These are phyloP conservation scores for Curvularia spicifera DNA, from an alignment of 2,329 filamentous ascomycete genomes.

Conservation along the genomic window DNA sequence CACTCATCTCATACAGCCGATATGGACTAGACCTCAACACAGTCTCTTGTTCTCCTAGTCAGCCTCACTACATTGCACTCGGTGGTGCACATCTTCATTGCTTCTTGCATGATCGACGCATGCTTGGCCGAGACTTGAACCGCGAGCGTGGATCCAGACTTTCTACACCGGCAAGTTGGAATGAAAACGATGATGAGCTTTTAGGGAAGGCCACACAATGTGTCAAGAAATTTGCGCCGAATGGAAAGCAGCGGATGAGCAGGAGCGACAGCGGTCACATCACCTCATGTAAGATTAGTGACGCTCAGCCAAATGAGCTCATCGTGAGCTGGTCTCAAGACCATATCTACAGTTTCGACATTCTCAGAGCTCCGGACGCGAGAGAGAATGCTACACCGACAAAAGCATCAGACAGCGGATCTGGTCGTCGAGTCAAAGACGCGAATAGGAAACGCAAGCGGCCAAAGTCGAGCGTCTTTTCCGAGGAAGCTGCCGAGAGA, in stretches of 20 bases:
- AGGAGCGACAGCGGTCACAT: constrained; percentile 67
- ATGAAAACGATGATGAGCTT: constrained; percentile 58
- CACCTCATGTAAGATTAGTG: constrained; percentile 73
- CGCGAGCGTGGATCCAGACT: constrained; percentile 60
- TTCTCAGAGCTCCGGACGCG: constrained; percentile 64
- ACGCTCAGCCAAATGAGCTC: constrained; percentile 71
- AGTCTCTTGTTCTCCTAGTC: constrained; percentile 70
- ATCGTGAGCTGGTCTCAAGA: constrained; percentile 73
- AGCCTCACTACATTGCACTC: constrained; percentile 73
- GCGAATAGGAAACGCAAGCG: constrained; percentile 64
- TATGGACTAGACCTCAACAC: constrained; percentile 70
- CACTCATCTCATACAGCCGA: constrained; percentile 70
- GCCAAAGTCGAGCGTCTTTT: constrained; percentile 48
- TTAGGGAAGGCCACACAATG: constrained; percentile 68
- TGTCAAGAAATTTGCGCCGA: constrained; percentile 69
- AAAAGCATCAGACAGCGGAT: constrained; percentile 23
- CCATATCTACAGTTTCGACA: constrained; percentile 70
- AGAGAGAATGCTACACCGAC: constrained; percentile 47
- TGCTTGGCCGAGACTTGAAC: constrained; percentile 66
- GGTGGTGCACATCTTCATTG: constrained; percentile 73
- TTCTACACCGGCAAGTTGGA: constrained; percentile 52
- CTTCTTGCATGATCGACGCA: constrained; percentile 71
- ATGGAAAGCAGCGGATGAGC: constrained; percentile 62
- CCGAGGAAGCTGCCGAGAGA: constrained; percentile 51
- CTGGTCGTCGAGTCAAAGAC: constrained; percentile 35